Evolutionary conservation across 202 grass and related monocot genomes (phyloP), one percentile per base, ranked within the genome.

Genomic region (Eragrostis tef): DNA sequence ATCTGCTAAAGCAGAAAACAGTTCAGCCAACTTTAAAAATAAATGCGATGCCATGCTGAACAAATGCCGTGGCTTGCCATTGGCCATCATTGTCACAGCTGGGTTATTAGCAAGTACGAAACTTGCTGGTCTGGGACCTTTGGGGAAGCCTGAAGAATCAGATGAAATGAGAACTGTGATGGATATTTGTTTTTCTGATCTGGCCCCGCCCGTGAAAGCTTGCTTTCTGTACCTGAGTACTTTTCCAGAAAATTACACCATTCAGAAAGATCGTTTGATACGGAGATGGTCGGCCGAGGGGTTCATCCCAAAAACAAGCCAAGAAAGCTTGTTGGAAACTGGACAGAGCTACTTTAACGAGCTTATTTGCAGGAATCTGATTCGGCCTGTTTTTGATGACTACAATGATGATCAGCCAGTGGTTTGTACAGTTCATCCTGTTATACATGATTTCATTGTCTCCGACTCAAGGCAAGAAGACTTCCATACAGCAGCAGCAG

Each of bases 271-370:
- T 17, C 19, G 74, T 79, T 17, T 74, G 56, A 21, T 84, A 54
- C 7, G 73, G 16, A 78, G 44, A 73, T 88, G 86, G 86, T 44
- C 51, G 63, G 67, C 65, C 16, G 79, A 88, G 60, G 86, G 79
- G 6, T 21, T 88, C 25, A 51, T 84, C 6, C 15, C 57, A 20
- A 9, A 83, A 66, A 67, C 11, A 2, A 0, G 9, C 27, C 50
- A n/a, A 71, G 6, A 41, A 20, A 50, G 61, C 13, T n/a, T 14
- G 0, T 52, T 36, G 85, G 49, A 82, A 81, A 76, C 64, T 57
- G 85, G 78, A 41, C 70, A 76, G 41, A 77, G 49, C 54, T 82
- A 82, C 20, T 82, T 87, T 0, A 10, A 77, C 13, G 85, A 87
- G 70, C 79, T 87, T 20, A 26, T 87, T 21, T 14, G n/a, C n/a